Base-by-base conservation (phyloP, 768 basidiomycete species). In the Russula emetica region DNA sequence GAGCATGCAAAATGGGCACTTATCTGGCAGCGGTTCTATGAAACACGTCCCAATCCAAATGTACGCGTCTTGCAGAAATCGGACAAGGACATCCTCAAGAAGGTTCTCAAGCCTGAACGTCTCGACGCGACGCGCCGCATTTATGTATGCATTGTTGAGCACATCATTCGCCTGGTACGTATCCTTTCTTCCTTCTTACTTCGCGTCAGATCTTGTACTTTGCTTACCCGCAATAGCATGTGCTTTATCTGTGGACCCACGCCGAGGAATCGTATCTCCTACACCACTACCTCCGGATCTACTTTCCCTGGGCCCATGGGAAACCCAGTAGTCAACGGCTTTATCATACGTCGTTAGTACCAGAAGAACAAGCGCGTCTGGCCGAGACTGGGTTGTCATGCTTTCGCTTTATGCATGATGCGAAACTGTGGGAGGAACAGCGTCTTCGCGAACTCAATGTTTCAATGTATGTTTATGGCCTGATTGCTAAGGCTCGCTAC, bases 281-380 rank as follows among this genome's bases (percentile, higher is more conserved):
- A 18, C 66, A 58, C 34, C 57, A 65, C 26, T 59, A 55, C 49
- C 58, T 66, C 28, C 57, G 58, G 38, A 66, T 63, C 2, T 66
- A 64, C 54, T 67, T 67, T 51, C 66, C 66, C 13, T 64, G 62
- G 62, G 58, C 57, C 13, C 65, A 58, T 58, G 56, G 65, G 18
- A 58, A 64, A 28, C 34, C 54, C 32, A 34, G 28, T 32, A 54
- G 45, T n/a, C 57, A 64, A 47, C 16, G 57, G 20, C 36, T 65
- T 22, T 65, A n/a, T 54, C 57, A 67, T 22, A 38, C 42, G 7
- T 55, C 38, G 18, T 51, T 67, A 7, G 44, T 47, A 32, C 42
- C 52, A 52, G 58, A 65, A 28, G 66, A 67, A 36, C 42, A 51
- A 47, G 66, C n/a, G 20, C 62, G 62, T 32, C 58, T 64, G 16